Evolutionary conservation across 495 filamentous ascomycete genomes (phyloP).

Genomic region (Parachaetomium inaequale): DNA sequence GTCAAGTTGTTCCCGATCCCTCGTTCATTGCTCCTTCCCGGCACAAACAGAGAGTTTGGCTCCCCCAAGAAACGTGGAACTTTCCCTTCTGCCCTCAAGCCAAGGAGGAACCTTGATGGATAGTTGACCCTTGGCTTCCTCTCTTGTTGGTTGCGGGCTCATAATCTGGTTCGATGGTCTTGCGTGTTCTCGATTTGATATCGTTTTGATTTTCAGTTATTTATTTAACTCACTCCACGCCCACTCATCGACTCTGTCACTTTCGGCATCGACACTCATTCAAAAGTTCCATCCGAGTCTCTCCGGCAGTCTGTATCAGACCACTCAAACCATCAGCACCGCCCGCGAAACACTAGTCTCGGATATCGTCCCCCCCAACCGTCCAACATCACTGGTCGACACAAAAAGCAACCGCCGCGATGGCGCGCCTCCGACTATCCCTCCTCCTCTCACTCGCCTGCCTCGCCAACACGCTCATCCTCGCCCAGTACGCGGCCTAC

Average conservation of each 20-base stretch:
- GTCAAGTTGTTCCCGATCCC: not conserved
- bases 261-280: not conserved
- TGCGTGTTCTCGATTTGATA: not conserved
- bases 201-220: not conserved
- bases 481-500: conserved; percentile 31
- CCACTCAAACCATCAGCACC: too few relatives aligned
- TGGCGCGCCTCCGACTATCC: conserved; percentile 13
- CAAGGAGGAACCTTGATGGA: not conserved
- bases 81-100: too few relatives aligned
- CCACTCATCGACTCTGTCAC: not conserved
- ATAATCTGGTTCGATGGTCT: not conserved
- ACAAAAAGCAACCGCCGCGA: not conserved
- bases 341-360: too few relatives aligned
- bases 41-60: not conserved
- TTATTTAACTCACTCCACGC: not conserved
- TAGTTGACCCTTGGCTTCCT: not conserved
- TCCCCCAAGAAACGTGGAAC: too few relatives aligned
- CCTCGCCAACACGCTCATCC: not conserved
- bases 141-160: not conserved
- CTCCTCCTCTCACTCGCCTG: conserved; percentile 9
- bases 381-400: not conserved
- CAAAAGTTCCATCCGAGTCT: not conserved
- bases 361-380: not conserved
- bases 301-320: too few relatives aligned
- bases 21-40: not conserved